Conservation (phyloP, 352 stramenopile species). For the Phytophthora cryptogea region DNA sequence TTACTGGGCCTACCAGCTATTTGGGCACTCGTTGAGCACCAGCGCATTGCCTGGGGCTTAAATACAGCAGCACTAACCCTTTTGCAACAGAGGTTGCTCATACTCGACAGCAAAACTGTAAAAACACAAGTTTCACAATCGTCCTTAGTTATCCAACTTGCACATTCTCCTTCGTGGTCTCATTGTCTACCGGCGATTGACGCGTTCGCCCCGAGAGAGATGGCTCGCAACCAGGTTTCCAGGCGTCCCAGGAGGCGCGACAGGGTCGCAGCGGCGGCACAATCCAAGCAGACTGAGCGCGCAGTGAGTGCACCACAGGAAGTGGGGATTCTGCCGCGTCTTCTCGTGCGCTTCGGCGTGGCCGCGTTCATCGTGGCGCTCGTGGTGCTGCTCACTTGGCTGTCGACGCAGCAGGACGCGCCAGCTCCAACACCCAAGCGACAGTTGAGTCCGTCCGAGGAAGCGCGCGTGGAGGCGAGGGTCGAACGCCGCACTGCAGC, state of each 20-base stretch:
- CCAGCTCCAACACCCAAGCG: conserved; percentile 7
- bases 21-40: too few species aligned
- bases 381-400: conserved; percentile 17
- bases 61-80: too few species aligned
- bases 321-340: conserved; percentile 31
- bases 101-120: too few species aligned
- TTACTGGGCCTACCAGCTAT: too few species aligned
- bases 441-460: conserved; percentile 11
- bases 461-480: conserved; percentile 24
- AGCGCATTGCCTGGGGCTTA: too few species aligned
- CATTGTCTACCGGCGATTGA: conserved; percentile 5
- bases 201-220: conserved; percentile 17
- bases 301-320: conserved; percentile 10
- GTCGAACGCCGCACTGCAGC: conserved; percentile 10
- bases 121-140: too few species aligned
- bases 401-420: conserved; percentile 13
- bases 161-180: too few species aligned
- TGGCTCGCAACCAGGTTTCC: conserved; percentile 33
- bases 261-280: conserved; percentile 6
- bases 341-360: conserved; percentile 42
- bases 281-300: conserved; percentile 11
- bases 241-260: conserved; percentile 18
- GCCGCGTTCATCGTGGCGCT: conserved; percentile 31
- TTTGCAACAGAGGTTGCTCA: too few species aligned
- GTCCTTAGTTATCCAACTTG: too few species aligned